Base-by-base conservation (phyloP, 1,284 basidiomycete species). In the Uromyces viciae-fabae region DNA sequence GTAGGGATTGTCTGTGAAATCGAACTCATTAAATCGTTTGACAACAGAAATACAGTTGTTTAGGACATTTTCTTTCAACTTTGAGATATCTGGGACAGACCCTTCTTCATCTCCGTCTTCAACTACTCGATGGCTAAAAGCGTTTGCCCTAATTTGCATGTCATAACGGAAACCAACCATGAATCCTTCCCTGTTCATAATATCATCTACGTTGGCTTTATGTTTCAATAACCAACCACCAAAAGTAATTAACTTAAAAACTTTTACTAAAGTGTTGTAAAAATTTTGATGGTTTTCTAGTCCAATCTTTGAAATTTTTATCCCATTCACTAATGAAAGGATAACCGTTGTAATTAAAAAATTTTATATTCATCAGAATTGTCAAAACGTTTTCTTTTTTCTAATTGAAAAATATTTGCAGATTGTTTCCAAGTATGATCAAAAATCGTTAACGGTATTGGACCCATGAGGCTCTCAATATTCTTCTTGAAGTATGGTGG, bases 161-260 rank as follows among this genome's bases (percentile, higher is more conserved):
- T 74, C 52, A 40, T 75, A 75, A 5, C 56, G 38, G 36, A 75
- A 56, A 1, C 19, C 73, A n/a, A 22, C 22, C 56, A 75, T n/a
- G 15, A 58, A 75, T 0, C 43, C 17, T 15, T 62, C 15, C 43
- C 42, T 28, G 0, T 17, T 14, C 1, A 31, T 11, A 1, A 75
- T 25, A 2, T 19, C 22, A 14, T 58, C 52, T 0, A 40, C 54
- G n/a, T 75, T 60, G 0, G 22, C 5, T 31, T 62, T 58, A 40
- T 75, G 72, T 22, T 17, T 3, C 19, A 43, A 2, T 3, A 62
- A 31, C 54, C 73, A 75, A 25, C 7, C 58, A 3, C n/a, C 38
- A 31, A 75, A 60, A 11, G 19, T 22, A 19, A 7, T 2, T 7
- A 43, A 17, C 4, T 60, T n/a, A 22, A 58, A 75, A 4, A 75